These are phyloP conservation scores for Eutypella sp. DNA, from an alignment of 2,329 filamentous ascomycete species.

Conservation along the genomic window DNA sequence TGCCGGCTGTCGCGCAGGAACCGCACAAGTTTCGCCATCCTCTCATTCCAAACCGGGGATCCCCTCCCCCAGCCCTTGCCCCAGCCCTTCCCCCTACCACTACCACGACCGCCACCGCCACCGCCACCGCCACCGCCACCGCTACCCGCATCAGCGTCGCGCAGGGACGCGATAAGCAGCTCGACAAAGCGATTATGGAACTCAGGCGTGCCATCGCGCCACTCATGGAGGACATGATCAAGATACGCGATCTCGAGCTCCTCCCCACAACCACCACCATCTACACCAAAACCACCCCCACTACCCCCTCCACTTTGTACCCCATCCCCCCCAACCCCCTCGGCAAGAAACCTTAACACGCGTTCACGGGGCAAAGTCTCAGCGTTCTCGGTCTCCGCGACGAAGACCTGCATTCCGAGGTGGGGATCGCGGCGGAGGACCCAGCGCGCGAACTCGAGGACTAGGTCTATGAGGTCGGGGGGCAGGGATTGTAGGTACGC, in stretches of 20 bases:
- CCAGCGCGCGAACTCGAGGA: conserved; percentile 90
- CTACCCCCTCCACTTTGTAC: no score
- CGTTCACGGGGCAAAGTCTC: conserved; percentile 76
- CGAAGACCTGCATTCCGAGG: conserved; percentile 86
- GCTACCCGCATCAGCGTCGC: not conserved
- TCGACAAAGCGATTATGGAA: conserved; percentile 83
- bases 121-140: conserved; percentile 6
- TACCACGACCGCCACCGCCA: conserved; percentile 4
- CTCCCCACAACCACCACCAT: no score
- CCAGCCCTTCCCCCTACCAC: conserved; percentile 30
- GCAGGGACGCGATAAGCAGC: conserved; percentile 49
- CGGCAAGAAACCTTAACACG: conserved; percentile 69
- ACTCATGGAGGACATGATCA: conserved; percentile 84
- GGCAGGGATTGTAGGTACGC: conserved; percentile 86
- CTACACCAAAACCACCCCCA: no score
- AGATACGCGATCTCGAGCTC: conserved; percentile 76
- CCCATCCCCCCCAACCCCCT: no score
- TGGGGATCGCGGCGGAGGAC: conserved; percentile 67
- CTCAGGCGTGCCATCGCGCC: conserved; percentile 77
- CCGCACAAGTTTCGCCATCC: conserved; percentile 62
- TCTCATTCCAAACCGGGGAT: conserved; percentile 46
- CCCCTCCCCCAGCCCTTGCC: conserved; percentile 9
- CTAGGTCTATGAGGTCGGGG: conserved; percentile 81
- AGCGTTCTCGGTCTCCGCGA: conserved; percentile 90
- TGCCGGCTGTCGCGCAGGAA: conserved; percentile 73